phyloP scores from a whole-genome alignment of 2,329 filamentous ascomycete genomes.

The Colletotrichum lupini region DNA sequence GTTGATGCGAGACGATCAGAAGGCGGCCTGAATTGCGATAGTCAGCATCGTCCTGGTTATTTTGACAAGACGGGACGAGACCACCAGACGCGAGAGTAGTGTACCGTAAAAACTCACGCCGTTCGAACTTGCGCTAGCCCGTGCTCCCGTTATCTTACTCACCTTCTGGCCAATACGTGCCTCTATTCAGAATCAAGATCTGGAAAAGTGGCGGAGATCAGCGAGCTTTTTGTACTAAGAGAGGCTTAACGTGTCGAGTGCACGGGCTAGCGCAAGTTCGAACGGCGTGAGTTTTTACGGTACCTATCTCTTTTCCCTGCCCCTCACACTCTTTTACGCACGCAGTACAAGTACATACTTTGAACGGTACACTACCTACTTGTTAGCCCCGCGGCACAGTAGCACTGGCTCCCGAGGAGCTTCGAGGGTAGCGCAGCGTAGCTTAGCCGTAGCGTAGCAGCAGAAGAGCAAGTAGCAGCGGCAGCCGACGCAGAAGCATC shows the following conservation, averaged over 20 bases:
- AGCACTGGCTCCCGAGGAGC: constrained; percentile 26
- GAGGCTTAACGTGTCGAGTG: no score
- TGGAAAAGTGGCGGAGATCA: no score
- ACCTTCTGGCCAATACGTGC: no score
- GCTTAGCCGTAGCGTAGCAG: constrained; percentile 14
- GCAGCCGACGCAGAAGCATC: constrained; percentile 9
- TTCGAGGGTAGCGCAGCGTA: background rate
- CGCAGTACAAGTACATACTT: background rate
- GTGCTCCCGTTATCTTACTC: no score
- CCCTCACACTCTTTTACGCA: background rate
- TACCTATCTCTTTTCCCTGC: background rate
- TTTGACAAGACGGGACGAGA: constrained; percentile 7
- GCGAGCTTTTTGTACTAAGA: no score
- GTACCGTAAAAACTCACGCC: no score
- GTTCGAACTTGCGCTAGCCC: no score
- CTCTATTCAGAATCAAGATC: no score
- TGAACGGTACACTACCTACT: background rate
- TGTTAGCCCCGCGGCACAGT: constrained; percentile 7
- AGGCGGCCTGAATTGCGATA: background rate
- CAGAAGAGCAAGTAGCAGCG: constrained; percentile 23
- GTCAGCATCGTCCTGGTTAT: constrained; percentile 12
- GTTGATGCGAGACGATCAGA: background rate
- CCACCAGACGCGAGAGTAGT: no score
- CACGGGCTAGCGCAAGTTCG: no score
- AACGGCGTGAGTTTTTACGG: no score